Conservation (phyloP, 495 filamentous ascomycete species). For the Aspergillus conjunctus region DNA sequence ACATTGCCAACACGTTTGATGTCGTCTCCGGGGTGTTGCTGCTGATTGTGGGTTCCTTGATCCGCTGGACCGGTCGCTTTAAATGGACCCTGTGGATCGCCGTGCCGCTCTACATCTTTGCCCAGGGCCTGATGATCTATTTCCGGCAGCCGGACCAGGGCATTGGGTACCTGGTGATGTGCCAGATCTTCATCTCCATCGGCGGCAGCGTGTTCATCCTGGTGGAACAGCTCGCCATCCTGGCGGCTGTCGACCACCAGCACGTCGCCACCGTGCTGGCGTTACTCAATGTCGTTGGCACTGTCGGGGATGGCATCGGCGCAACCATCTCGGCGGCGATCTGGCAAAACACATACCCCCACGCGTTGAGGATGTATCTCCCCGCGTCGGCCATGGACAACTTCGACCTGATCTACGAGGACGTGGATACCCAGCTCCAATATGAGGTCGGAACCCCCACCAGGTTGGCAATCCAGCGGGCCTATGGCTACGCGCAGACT, state of each 20-base stretch:
- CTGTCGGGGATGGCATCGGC: conserved; percentile 68
- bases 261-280: conserved; percentile 68
- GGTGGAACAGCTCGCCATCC: conserved; percentile 65
- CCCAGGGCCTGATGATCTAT: conserved; percentile 60
- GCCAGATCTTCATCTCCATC: conserved; percentile 72
- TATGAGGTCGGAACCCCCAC: conserved; percentile 52
- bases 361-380: conserved; percentile 54
- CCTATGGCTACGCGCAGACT: conserved; percentile 59
- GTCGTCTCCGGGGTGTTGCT: conserved; percentile 50
- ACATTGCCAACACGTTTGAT: conserved; percentile 54
- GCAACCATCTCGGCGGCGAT: conserved; percentile 63
- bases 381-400: conserved; percentile 47
- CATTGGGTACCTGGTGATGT: conserved; percentile 71
- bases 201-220: conserved; percentile 61
- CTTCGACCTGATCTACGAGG: conserved; percentile 51
- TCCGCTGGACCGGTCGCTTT: conserved; percentile 59
- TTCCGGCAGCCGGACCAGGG: conserved; percentile 63
- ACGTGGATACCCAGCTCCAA: conserved; percentile 49
- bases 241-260: conserved; percentile 66
- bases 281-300: conserved; percentile 60
- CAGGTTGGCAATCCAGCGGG: conserved; percentile 52
- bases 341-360: conserved; percentile 63
- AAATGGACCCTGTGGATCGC: conserved; percentile 55
- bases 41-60: conserved; percentile 53
- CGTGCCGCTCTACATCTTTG: conserved; percentile 61